Evolutionary conservation across 1,139 yeast species (phyloP).

Genomic region (Pichia sp.): DNA sequence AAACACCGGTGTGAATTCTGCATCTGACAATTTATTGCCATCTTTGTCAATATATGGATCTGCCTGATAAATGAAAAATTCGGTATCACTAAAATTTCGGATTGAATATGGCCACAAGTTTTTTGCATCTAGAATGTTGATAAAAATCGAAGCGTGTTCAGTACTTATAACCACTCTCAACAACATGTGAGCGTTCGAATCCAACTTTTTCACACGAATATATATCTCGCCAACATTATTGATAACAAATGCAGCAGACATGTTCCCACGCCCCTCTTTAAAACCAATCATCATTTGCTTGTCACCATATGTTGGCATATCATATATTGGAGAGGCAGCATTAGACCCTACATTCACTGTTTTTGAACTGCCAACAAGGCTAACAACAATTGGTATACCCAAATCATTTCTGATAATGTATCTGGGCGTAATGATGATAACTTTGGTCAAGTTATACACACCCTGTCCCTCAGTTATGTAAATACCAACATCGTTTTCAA

Average conservation of each 20-base stretch:
- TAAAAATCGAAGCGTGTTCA: slow-evolving; percentile 77
- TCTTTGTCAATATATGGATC: slow-evolving; percentile 75
- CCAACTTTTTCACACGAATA: slow-evolving; percentile 62
- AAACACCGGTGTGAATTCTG: slow-evolving; percentile 63
- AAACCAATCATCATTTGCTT: slow-evolving; percentile 61
- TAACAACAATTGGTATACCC: slow-evolving; percentile 50
- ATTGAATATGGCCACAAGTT: slow-evolving; percentile 91
- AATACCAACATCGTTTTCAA: slow-evolving; percentile 74
- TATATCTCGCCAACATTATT: slow-evolving; percentile 80
- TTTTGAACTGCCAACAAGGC: slow-evolving; percentile 65
- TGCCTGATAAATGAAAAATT: slow-evolving; percentile 79
- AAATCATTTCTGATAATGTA: slow-evolving; percentile 67
- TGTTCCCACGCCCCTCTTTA: slow-evolving; percentile 52
- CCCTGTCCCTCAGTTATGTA: slow-evolving; percentile 85
- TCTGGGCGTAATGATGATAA: slow-evolving; percentile 78
- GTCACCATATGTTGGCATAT: slow-evolving; percentile 43
- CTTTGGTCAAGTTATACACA: slow-evolving; percentile 68
- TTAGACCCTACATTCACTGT: slow-evolving; percentile 44
- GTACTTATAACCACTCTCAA: slow-evolving; percentile 68
- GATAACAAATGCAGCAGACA: slow-evolving; percentile 88
- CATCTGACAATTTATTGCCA: slow-evolving; percentile 46
- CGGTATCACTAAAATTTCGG: slow-evolving; percentile 80
- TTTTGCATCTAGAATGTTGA: slow-evolving; percentile 68
- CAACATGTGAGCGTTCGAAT: slow-evolving; percentile 50
- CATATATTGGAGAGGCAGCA: slow-evolving; percentile 60